These are phyloP conservation scores for Zygoascus tannicola DNA, from an alignment of 805 yeast species.

Conservation along the genomic window DNA sequence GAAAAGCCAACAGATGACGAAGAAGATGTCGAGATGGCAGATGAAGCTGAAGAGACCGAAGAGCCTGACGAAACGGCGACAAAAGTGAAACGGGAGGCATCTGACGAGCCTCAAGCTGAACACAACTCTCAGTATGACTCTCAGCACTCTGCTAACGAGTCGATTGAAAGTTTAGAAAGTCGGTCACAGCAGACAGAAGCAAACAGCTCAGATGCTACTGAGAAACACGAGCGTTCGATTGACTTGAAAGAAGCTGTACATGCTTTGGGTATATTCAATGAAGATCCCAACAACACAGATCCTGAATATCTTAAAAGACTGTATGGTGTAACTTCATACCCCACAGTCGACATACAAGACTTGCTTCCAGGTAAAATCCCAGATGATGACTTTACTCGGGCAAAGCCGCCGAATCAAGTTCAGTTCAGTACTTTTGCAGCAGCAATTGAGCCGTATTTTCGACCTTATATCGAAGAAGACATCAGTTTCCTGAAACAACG, in stretches of 20 bases:
- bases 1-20: too few species aligned
- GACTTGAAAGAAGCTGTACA: conserved; percentile 26
- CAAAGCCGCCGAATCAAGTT: conserved; percentile 83
- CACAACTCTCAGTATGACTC: too few species aligned
- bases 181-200: too few species aligned
- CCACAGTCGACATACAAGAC: conserved; percentile 63
- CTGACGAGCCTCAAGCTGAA: too few species aligned
- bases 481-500: conserved; percentile 58
- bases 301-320: conserved; percentile 64
- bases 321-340: conserved; percentile 87
- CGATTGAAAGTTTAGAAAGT: not conserved
- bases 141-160: not conserved
- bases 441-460: conserved; percentile 75
- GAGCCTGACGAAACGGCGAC: too few species aligned
- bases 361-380: conserved; percentile 85
- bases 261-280: conserved; percentile 60
- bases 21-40: too few species aligned
- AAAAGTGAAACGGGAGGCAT: too few species aligned
- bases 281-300: conserved; percentile 47
- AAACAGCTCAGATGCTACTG: too few species aligned
- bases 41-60: too few species aligned
- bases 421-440: conserved; percentile 82
- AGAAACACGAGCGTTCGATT: conserved; percentile 37
- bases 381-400: conserved; percentile 70
- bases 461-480: conserved; percentile 74